A percentile compares a stretch with the other conserved stretches of the same genome.
Evolutionary conservation across 352 stramenopile species (phyloP).

Genomic region (Albugo laibachii): DNA sequence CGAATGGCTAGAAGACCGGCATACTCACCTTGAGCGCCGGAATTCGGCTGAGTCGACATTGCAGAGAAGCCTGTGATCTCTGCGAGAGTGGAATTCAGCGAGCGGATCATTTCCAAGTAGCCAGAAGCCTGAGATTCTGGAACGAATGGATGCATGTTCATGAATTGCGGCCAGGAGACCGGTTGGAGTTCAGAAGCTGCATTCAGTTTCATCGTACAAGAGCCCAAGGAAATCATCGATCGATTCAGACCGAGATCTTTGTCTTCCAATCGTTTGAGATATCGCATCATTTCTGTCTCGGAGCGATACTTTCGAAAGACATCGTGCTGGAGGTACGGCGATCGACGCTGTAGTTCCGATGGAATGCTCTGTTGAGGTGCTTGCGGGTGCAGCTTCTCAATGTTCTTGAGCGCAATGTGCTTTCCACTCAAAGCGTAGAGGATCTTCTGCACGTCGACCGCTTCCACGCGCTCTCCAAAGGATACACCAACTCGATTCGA

Average conservation of each 20-base stretch:
- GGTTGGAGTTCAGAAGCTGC: conserved; percentile 93
- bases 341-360: conserved; percentile 26
- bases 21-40: conserved; percentile 95
- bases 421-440: conserved; percentile 52
- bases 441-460: conserved; percentile 79
- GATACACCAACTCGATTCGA: conserved; percentile 81
- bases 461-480: conserved; percentile 92
- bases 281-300: conserved; percentile 89
- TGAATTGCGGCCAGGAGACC: conserved; percentile 94
- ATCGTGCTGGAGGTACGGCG: conserved; percentile 83
- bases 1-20: conserved; percentile 93
- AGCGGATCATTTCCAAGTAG: conserved; percentile 95
- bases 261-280: conserved; percentile 96
- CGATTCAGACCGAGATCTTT: conserved; percentile 98
- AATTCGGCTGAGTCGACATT: conserved; percentile 96
- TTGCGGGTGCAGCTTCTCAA: conserved; percentile 14
- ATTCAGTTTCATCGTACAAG: conserved; percentile 99
- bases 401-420: conserved; percentile 16
- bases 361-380: conserved; percentile 48
- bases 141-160: conserved; percentile 96
- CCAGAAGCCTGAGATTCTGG: conserved; percentile 86
- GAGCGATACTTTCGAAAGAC: conserved; percentile 97
- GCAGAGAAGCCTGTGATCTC: conserved; percentile 97
- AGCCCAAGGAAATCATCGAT: conserved; percentile 99
- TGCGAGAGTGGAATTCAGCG: conserved; percentile 89